Conservation (phyloP, 768 basidiomycete species). For the Amanita pseudoporphyria region DNA sequence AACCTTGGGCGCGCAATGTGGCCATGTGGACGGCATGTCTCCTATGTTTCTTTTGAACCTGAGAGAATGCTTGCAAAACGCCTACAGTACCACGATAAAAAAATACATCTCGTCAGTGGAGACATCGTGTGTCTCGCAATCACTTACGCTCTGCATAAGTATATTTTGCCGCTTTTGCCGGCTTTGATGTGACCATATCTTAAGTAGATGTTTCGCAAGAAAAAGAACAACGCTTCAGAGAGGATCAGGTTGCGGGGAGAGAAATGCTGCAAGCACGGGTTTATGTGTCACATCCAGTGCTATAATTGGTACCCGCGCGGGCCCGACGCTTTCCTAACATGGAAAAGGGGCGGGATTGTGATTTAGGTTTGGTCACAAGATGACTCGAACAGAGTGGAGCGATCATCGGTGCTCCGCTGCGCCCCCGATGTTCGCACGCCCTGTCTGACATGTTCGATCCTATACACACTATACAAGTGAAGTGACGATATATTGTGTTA, state of each 20-base stretch:
- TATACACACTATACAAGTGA: no score
- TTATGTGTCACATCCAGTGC: constrained; percentile 4
- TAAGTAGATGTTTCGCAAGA: not conserved
- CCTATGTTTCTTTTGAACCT: constrained; percentile 34
- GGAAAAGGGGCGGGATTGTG: not conserved
- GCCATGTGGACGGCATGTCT: constrained; percentile 35
- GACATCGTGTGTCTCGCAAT: not conserved
- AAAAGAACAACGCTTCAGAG: not conserved
- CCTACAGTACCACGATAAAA: constrained; percentile 19
- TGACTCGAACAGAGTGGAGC: not conserved
- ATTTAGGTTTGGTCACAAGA: not conserved
- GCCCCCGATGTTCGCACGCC: not conserved
- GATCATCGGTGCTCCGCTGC: no score
- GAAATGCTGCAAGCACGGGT: not conserved
- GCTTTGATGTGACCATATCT: constrained; percentile 11
- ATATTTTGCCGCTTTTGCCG: constrained; percentile 11
- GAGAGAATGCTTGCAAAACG: constrained; percentile 35
- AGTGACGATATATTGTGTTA: no score
- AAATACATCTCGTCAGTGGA: not conserved
- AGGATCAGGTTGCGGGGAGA: not conserved
- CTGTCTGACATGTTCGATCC: not conserved
- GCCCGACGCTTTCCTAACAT: not conserved
- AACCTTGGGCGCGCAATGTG: constrained; percentile 37
- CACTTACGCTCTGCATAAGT: constrained; percentile 17
- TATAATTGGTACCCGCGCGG: constrained; percentile 4